A percentile compares a stretch with the other conserved stretches of the same genome.
Evolutionary conservation across 139 green algal genomes (phyloP).

Genomic region (Picochlorum sp.): DNA sequence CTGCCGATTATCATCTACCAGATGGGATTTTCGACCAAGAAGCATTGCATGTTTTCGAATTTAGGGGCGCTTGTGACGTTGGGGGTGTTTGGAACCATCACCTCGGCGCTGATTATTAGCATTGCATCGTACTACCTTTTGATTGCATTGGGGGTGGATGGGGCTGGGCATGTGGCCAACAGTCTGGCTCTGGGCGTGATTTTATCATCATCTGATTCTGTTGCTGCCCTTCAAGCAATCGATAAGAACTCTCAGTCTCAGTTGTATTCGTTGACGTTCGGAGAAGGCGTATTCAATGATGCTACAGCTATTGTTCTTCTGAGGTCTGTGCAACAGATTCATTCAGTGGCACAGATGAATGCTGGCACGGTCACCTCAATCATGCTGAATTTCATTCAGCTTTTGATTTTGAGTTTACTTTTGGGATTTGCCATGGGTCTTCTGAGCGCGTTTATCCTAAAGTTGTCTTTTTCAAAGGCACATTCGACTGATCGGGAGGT

Average conservation of each 20-base stretch:
- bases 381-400: constrained; percentile 13
- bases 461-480: constrained; percentile 16
- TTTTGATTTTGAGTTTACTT: constrained; percentile 22
- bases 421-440: constrained; percentile 28
- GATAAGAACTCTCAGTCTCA: constrained; percentile 42
- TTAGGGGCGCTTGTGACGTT: constrained; percentile 53
- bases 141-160: neutral
- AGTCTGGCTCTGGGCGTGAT: constrained; percentile 75
- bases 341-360: constrained; percentile 23
- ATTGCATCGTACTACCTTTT: neutral
- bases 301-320: constrained; percentile 81
- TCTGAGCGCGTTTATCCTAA: constrained; percentile 31
- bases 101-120: constrained; percentile 18
- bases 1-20: constrained; percentile 83
- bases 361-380: constrained; percentile 9
- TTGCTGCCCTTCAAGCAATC: constrained; percentile 76
- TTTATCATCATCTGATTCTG: constrained; percentile 80
- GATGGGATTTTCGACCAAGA: constrained; percentile 67
- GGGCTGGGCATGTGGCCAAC: constrained; percentile 18
- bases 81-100: constrained; percentile 59
- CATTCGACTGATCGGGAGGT: constrained; percentile 45
- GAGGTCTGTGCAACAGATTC: constrained; percentile 48
- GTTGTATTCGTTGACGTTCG: constrained; percentile 85
- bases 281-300: constrained; percentile 90
- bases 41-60: constrained; percentile 73